Percentiles rank a stretch among this genome's conserved stretches.
Conservation (phyloP, 202 grass and related monocot species). For the Setaria viridis region DNA sequence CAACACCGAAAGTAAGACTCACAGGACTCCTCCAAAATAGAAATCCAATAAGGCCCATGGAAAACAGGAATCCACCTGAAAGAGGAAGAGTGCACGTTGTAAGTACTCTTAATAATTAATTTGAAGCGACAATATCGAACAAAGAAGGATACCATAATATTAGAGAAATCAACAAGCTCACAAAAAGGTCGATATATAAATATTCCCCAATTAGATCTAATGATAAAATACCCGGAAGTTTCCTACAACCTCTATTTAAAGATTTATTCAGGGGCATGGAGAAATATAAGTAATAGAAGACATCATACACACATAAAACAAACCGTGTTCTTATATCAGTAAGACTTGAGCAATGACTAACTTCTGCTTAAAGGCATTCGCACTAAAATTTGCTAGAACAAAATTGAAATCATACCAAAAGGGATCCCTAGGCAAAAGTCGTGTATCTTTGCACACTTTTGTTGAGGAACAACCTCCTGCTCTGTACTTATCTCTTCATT, state of each 20-base stretch:
- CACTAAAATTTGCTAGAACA: background rate
- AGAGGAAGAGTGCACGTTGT: conserved; percentile 2
- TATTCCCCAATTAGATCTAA: background rate
- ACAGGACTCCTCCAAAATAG: conserved; percentile 78
- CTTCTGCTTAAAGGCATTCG: conserved; percentile 17
- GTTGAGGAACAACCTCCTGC: conserved; percentile 50
- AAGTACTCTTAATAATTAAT: background rate
- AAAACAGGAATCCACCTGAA: conserved; percentile 77
- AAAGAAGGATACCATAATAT: conserved; percentile 35
- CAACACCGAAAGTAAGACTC: conserved; percentile 72
- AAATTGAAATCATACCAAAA: conserved; percentile 67
- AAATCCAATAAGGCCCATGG: conserved; percentile 78
- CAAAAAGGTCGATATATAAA: background rate
- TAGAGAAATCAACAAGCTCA: conserved; percentile 18
- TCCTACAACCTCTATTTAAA: background rate
- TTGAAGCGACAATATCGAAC: background rate
- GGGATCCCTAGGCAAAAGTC: conserved; percentile 98
- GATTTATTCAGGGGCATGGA: background rate
- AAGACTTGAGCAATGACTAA: conserved; percentile 14
- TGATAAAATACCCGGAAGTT: background rate
- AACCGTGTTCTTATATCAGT: conserved; percentile 10
- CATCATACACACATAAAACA: conserved; percentile 18
- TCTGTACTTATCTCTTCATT: conserved; percentile 34
- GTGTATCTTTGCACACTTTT: conserved; percentile 84
- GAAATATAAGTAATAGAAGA: conserved; percentile 18